Percentiles rank a stretch among this genome's conserved stretches.
phyloP scores from a whole-genome alignment of 1,284 basidiomycete genomes.

The Malassezia slooffiae region DNA sequence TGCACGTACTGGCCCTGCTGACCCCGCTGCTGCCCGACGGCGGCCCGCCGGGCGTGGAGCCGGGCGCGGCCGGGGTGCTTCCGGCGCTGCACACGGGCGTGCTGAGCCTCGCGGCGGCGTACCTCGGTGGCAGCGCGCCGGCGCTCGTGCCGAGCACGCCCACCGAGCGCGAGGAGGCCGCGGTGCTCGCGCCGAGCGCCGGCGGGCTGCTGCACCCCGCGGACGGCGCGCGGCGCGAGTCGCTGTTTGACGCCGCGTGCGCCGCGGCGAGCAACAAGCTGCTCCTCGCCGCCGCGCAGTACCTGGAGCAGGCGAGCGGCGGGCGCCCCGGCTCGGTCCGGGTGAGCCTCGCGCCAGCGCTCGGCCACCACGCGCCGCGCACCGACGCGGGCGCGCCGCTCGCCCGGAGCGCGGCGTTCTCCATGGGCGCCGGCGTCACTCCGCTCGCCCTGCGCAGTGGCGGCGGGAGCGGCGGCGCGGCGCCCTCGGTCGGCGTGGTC shows the following conservation, averaged over 20 bases:
- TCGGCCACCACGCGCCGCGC: not conserved
- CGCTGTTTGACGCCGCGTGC: constrained; percentile 25
- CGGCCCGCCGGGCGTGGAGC: constrained; percentile 53
- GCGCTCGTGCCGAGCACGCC: constrained; percentile 66
- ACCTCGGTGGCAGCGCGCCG: constrained; percentile 57
- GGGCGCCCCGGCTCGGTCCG: constrained; percentile 17
- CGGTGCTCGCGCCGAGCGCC: constrained; percentile 28
- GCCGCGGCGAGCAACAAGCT: constrained; percentile 21
- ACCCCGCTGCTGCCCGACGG: constrained; percentile 59
- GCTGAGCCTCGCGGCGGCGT: constrained; percentile 63
- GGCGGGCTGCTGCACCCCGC: constrained; percentile 17
- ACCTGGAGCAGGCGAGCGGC: constrained; percentile 34
- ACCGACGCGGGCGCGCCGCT: constrained; percentile 20
- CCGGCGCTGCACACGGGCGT: constrained; percentile 61
- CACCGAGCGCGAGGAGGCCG: constrained; percentile 54
- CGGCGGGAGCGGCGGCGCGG: constrained; percentile 48
- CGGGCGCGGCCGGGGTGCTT: constrained; percentile 51
- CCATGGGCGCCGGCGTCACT: constrained; percentile 13
- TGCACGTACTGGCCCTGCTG: constrained; percentile 57
- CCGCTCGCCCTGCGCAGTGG: constrained; percentile 47
- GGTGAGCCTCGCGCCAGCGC: no score
- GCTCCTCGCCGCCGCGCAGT: constrained; percentile 26
- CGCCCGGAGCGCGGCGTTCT: constrained; percentile 16
- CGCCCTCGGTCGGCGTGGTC: constrained; percentile 66
- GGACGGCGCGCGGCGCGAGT: constrained; percentile 15